Evolutionary conservation across 768 basidiomycete genomes (phyloP), one percentile per base, ranked within the genome.

Genomic region (Pleurotus citrinopileatus): DNA sequence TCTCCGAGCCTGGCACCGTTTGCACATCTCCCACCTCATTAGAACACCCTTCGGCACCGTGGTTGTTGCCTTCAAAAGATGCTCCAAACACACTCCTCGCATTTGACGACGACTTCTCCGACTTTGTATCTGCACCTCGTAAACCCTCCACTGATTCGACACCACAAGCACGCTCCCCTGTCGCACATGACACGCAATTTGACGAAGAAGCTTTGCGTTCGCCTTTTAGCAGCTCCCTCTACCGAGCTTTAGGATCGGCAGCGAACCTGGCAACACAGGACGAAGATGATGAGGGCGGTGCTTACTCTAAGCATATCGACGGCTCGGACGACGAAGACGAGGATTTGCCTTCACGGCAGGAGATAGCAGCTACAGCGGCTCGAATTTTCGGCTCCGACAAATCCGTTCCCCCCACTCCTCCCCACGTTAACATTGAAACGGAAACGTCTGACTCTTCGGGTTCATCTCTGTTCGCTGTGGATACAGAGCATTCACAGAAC

Each of bases 61-160:
- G 52, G 52, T n/a, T 37, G 23, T 25, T 22, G 15, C 34, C 28
- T 20, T 36, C 29, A 17, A 15, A 40, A 22, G 47, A 25, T 12
- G 36, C 22, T 19, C 25, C 23, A 10, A 64, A 60, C 34, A 61
- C 44, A 26, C 26, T 63, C 19, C 60, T 65, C 47, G 75, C 74
- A 2, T 82, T 93, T 59, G 91, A 92, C 52, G 91, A 93, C 61
- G 87, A 94, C 65, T 94, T 94, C 62, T 77, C 83, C 2, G 83
- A 81, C 25, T 89, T 89, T 57, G 78, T 90, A 15, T 84, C 86
- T 27, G 86, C 86, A n/a, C 80, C 72, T 42, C 54, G 62, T 25
- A 57, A 34, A 26, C 45, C 58, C 10, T 45, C 56, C 20, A 29
- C 50, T 22, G 45, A 25, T 23, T 34, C 48, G 51, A 47, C 36